Evolutionary conservation across 192 early-diverging fungal genomes (phyloP).

Genomic region (Coemansia sp.): DNA sequence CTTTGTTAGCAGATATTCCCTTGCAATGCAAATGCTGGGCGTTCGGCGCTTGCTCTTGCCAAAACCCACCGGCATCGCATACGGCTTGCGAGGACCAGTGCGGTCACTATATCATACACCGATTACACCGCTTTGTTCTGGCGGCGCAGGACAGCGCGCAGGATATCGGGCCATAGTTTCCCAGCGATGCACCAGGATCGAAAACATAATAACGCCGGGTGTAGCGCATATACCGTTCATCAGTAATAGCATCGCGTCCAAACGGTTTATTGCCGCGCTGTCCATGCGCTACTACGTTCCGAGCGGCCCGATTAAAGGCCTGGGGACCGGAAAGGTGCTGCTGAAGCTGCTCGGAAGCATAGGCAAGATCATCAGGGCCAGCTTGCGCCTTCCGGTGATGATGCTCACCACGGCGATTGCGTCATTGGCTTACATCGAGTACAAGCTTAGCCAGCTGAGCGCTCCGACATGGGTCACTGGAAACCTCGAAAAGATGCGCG

Average conservation of each 20-base stretch:
- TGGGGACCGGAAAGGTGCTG: conserved; percentile 27
- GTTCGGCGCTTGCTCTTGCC: conserved; percentile 10
- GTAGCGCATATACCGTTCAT: conserved; percentile 16
- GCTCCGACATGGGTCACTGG: conserved; percentile 50
- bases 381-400: conserved; percentile 45
- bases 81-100: neutral
- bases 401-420: conserved; percentile 46
- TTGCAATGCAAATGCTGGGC: conserved; percentile 22
- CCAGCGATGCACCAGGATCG: neutral
- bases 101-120: neutral
- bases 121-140: neutral
- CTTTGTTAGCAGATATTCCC: neutral
- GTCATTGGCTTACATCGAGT: conserved; percentile 49
- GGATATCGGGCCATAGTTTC: conserved; percentile 12
- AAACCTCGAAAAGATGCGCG: conserved; percentile 34
- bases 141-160: conserved; percentile 4
- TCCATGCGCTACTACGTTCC: conserved; percentile 52
- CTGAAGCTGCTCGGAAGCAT: conserved; percentile 32
- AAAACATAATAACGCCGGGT: neutral
- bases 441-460: conserved; percentile 50
- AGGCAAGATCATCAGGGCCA: conserved; percentile 14
- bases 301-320: conserved; percentile 26
- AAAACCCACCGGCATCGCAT: neutral
- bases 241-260: conserved; percentile 16
- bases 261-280: conserved; percentile 38